These are phyloP conservation scores for Rhododendron williamsianum DNA, from an alignment of 148 eudicot genomes.

Conservation along the genomic window DNA sequence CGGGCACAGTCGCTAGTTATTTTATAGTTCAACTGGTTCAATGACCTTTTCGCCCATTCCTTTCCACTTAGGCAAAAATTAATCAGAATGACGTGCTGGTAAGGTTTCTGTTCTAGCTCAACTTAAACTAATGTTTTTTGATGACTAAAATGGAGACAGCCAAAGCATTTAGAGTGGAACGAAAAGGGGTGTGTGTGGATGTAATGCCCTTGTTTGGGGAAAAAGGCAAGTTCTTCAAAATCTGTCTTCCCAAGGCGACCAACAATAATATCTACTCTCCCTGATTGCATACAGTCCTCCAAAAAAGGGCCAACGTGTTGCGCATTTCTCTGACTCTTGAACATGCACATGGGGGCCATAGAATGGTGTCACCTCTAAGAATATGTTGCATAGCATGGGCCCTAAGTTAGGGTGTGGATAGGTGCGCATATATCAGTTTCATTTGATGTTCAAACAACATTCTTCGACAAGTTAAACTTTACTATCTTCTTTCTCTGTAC, in stretches of 20 bases:
- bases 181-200: not conserved
- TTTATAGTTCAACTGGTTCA: not conserved
- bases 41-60: not conserved
- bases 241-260: not conserved
- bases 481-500: not conserved
- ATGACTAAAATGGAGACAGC: not conserved
- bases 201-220: not conserved
- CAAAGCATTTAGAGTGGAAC: not conserved
- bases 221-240: not conserved
- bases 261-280: not conserved
- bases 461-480: too few relatives aligned
- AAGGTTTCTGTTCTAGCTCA: not conserved
- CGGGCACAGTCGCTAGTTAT: not conserved
- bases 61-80: not conserved
- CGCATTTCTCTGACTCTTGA: not conserved
- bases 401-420: not conserved
- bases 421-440: not conserved
- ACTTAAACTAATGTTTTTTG: not conserved
- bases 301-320: not conserved
- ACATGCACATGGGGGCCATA: too few relatives aligned
- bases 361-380: not conserved
- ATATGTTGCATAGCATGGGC: not conserved
- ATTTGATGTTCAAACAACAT: too few relatives aligned
- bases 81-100: not conserved
- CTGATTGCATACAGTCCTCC: not conserved